Evolutionary conservation across 257 asterid genomes (phyloP), one percentile per base, ranked within the genome.

Genomic region (Mitragyna speciosa): DNA sequence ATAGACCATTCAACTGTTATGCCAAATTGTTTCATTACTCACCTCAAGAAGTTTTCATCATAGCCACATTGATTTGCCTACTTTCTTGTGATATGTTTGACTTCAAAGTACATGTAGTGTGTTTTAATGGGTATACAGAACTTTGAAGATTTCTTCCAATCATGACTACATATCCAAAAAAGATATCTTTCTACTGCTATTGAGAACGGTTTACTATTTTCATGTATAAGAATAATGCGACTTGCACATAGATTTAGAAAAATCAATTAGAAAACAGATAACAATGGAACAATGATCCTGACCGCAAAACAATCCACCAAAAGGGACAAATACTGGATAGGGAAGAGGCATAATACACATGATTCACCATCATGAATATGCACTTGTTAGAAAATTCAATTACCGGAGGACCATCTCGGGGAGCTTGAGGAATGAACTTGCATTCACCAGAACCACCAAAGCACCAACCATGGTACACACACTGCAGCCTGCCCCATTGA

Each of bases 401-500:
- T 80, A 94, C 97, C 95, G 91, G 97, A 83, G 95, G 95, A 64
- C 96, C 97, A 28, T 94, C 93, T 3, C 97, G 84, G 6, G 96
- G 97, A 1, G 97, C 97, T 78, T 94, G 98, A 75, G 97, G 98
- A 54, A 94, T 92, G 63, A 92, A 83, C 80, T 92, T 90, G 86
- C 98, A 94, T 75, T 91, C 97, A 41, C 98, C 98, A 43, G 93
- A 76, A 49, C 95, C 94, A 66, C 83, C 86, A 80, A 94, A 94
- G 79, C 97, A 92, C 97, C 98, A 94, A 6, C 97, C 98, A 82
- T 94, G 97, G 85, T 94, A 94, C 41, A 94, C 98, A 82, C 98
- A 94, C 84, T 92, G 98, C 88, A 92, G 84, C 83, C 97, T 87
- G 0, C 98, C 98, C 95, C 92, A 88, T 15, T 90, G 97, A 89